Percentiles rank a stretch among this genome's conserved stretches.
phyloP scores from a whole-genome alignment of 106 monocot species.

The Gastrodia elata region DNA sequence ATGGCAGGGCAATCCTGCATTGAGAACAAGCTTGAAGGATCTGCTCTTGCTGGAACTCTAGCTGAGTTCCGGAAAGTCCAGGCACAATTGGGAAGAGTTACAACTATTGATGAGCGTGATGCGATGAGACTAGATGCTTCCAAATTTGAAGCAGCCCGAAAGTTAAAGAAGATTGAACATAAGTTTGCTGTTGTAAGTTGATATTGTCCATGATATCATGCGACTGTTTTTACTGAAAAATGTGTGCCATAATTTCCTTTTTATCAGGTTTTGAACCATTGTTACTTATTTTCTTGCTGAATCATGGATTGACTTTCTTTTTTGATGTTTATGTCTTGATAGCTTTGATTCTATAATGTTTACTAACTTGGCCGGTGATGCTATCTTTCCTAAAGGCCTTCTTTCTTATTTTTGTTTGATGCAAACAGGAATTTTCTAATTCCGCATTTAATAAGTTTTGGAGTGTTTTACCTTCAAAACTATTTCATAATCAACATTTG shows the following conservation, averaged over 20 bases:
- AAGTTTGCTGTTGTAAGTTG: conserved; percentile 76
- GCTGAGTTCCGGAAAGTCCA: conserved; percentile 93
- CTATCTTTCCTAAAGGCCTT: not conserved
- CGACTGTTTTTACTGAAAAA: not conserved
- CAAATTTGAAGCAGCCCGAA: conserved; percentile 33
- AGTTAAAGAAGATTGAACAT: conserved; percentile 74
- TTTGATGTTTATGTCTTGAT: not conserved
- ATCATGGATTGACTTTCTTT: not conserved
- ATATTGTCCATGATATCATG: not conserved
- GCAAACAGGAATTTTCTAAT: not conserved
- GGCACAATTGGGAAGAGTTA: conserved; percentile 78
- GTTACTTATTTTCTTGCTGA: not conserved
- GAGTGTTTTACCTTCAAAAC: not conserved
- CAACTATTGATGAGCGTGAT: conserved; percentile 54
- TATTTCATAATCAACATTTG: not conserved
- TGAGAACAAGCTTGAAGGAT: conserved; percentile 26
- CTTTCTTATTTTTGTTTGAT: not conserved
- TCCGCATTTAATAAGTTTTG: not conserved
- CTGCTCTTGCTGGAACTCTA: conserved; percentile 82
- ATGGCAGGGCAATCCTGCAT: conserved; percentile 12
- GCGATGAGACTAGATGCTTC: conserved; percentile 77
- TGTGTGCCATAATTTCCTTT: not conserved
- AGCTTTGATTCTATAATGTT: not conserved
- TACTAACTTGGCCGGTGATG: not conserved
- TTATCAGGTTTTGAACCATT: not conserved